Percentiles rank a stretch among this genome's conserved stretches.
Conservation (phyloP, 2,329 filamentous ascomycete species). For the Diaporthe nobilis region DNA sequence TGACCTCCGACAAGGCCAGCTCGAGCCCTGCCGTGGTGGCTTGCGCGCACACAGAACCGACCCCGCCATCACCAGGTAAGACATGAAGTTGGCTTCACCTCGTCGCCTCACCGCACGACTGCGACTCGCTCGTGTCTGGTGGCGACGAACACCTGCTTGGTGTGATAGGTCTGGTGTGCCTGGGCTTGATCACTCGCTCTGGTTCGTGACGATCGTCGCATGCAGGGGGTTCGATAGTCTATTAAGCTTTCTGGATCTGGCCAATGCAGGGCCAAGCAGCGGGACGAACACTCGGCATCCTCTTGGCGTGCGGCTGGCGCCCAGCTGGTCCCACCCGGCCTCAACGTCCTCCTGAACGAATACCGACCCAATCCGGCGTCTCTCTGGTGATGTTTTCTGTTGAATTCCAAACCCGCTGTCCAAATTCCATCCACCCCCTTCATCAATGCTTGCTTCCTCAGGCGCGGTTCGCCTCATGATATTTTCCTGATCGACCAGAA, state of each 20-base stretch:
- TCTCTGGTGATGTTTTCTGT: no score
- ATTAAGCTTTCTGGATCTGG: constrained; percentile 25
- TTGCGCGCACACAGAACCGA: neutral
- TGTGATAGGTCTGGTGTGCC: neutral
- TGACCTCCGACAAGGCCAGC: neutral
- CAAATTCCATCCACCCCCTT: no score
- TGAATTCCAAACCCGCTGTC: no score
- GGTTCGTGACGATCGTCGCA: neutral
- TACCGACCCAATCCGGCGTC: no score
- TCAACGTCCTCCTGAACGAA: neutral
- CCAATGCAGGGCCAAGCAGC: constrained; percentile 17
- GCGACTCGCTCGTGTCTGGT: neutral
- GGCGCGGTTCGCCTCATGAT: no score
- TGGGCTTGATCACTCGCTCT: neutral
- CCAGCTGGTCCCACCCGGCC: constrained; percentile 9
- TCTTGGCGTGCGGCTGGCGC: constrained; percentile 16
- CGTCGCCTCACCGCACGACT: neutral
- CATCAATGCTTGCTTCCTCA: no score
- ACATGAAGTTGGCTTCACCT: neutral
- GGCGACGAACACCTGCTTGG: neutral
- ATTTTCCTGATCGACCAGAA: no score
- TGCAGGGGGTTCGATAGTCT: neutral
- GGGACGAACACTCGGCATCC: neutral
- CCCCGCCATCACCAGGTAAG: neutral
- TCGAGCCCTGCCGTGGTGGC: neutral